Evolutionary conservation across 306 rosid species (phyloP).

Genomic region (Fagus crenata): DNA sequence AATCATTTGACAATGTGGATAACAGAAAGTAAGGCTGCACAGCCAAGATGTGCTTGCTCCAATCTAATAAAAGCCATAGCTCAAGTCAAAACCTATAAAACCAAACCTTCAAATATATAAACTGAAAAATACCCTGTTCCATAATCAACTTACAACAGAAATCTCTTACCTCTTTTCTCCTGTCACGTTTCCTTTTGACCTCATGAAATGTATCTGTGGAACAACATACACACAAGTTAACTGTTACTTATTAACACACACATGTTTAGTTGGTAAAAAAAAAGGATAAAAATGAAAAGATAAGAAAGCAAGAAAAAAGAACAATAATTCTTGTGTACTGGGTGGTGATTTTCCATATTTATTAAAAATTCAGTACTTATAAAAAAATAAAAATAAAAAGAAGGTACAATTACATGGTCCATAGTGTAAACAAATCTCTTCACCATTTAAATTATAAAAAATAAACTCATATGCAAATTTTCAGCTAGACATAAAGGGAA

Average conservation of each 20-base stretch:
- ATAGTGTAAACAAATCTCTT: background rate
- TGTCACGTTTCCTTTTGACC: conserved; percentile 87
- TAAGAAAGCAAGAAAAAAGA: conserved; percentile 22
- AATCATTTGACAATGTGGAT: background rate
- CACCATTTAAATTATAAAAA: background rate
- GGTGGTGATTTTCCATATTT: too few relatives aligned
- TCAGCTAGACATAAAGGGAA: background rate
- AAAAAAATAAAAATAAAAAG: too few relatives aligned
- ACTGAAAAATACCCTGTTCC: conserved; percentile 8
- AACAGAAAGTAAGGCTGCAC: background rate
- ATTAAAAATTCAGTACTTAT: too few relatives aligned
- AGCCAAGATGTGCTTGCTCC: background rate
- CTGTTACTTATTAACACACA: conserved; percentile 5
- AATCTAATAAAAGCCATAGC: conserved; percentile 22
- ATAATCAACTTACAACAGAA: conserved; percentile 24
- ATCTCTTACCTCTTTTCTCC: conserved; percentile 77
- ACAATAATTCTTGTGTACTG: background rate
- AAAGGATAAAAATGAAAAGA: background rate
- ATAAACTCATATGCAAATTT: conserved; percentile 3
- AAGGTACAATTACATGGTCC: background rate
- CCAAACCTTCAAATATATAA: conserved; percentile 3
- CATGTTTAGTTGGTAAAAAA: background rate
- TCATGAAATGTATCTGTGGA: conserved; percentile 83
- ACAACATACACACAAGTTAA: conserved; percentile 15
- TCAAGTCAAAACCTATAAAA: conserved; percentile 11